Conservation (phyloP, 2,329 filamentous ascomycete species). For the Aspergillus candidus region DNA sequence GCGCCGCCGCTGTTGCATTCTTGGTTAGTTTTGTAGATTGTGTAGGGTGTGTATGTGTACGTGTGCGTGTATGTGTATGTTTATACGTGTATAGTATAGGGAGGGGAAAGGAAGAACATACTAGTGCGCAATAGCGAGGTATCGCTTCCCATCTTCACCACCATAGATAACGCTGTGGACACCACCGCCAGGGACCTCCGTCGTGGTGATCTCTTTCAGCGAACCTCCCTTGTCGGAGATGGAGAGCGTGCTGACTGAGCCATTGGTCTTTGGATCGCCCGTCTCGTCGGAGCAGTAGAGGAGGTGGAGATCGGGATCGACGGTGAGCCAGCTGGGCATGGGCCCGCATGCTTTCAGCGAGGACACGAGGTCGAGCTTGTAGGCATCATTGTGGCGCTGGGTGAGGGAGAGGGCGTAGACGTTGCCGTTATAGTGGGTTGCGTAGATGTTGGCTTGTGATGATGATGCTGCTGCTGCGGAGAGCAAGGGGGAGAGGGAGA, state of each 20-base stretch:
- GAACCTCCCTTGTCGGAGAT: slow-evolving; percentile 12
- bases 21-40: slow-evolving; percentile 3
- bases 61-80: no score
- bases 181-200: slow-evolving; percentile 23
- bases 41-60: not conserved
- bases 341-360: slow-evolving; percentile 26
- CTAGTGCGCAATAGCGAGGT: slow-evolving; percentile 35
- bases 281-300: slow-evolving; percentile 34
- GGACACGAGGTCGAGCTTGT: slow-evolving; percentile 18
- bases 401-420: slow-evolving; percentile 29
- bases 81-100: no score
- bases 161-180: slow-evolving; percentile 31
- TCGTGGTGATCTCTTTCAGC: slow-evolving; percentile 17
- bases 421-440: slow-evolving; percentile 34
- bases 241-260: slow-evolving; percentile 24
- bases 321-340: slow-evolving; percentile 34
- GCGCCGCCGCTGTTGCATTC: slow-evolving; percentile 20
- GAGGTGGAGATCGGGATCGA: slow-evolving; percentile 19
- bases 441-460: slow-evolving; percentile 24
- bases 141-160: slow-evolving; percentile 18
- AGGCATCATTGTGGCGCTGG: slow-evolving; percentile 17
- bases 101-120: slow-evolving; percentile 16
- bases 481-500: slow-evolving; percentile 1
- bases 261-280: slow-evolving; percentile 21
- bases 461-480: slow-evolving; percentile 7